Base-by-base conservation (phyloP, 2,329 filamentous ascomycete genomes). In the Bipolaris sorokiniana region DNA sequence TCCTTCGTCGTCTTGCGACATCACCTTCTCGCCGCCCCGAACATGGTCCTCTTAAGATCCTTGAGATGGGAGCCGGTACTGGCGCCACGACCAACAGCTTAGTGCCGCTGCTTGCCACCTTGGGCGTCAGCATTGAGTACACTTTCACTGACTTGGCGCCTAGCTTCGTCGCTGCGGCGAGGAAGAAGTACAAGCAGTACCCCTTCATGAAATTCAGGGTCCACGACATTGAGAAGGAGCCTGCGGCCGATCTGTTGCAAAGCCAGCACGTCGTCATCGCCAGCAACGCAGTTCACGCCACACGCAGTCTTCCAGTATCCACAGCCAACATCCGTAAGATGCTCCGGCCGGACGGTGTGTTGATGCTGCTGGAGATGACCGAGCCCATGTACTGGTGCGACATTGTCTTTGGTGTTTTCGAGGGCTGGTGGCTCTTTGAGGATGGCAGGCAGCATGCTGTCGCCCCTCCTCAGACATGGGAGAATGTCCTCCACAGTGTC, bases 91-190 rank as follows among this genome's bases (percentile, higher is more conserved):
- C 77, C 0, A 63, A 59, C 9, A 58, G 61, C 22, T 41, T 79
- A 0, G 59, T 78, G 0, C 56, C 65, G 0, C 28, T 65, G 0
- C 61, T 80, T 0, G 62, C 63, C 6, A 50, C 51, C 2, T 61
- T 71, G 1, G 68, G 59, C 7, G 60, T 77, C 1, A 42, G 65
- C 1, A 59, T 80, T 13, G 65, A 75, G 41, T 81, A 79, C 59
- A 77, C 71, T 0, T 78, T 79, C 52, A 79, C 73, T 1, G 78
- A 80, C 45, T 61, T 80, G 0, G 72, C 77, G 0, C 48, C 70
- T 0, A 72, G 73, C 0, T 65, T 80, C 9, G 69, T 81, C 2
- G 68, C 73, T 0, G 67, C 66, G 3, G 76, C 76, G 0, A 67
- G 65, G 41, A 69, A 65, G 51, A 33, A 69, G 16, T 48, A 20